These are phyloP conservation scores for Eucalyptus cloeziana DNA, from an alignment of 345 rosid genomes.

Conservation along the genomic window DNA sequence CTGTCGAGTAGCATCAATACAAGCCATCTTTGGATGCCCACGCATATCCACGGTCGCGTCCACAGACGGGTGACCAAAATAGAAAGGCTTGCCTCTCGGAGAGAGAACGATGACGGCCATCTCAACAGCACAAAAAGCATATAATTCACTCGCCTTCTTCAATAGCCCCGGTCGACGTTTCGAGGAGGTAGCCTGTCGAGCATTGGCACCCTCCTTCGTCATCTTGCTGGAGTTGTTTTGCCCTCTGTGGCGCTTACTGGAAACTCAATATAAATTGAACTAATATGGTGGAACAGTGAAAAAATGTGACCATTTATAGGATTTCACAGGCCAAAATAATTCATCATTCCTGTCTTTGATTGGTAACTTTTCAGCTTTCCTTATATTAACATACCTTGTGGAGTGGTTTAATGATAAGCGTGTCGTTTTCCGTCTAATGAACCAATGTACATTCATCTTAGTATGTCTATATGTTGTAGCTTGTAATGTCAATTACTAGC, in stretches of 20 bases:
- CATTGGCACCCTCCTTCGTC: neutral
- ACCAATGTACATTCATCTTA: neutral
- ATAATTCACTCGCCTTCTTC: constrained; percentile 29
- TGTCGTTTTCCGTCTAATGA: neutral
- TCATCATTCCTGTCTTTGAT: neutral
- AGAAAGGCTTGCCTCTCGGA: constrained; percentile 40
- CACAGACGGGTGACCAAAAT: constrained; percentile 39
- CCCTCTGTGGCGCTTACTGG: neutral
- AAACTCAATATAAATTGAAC: neutral
- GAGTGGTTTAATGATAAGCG: neutral
- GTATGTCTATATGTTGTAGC: neutral
- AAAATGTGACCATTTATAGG: neutral
- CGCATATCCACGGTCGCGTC: constrained; percentile 15
- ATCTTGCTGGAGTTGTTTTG: neutral
- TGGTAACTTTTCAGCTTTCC: neutral
- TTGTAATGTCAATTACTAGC: neutral
- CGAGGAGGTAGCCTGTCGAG: constrained; percentile 44
- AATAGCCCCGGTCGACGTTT: constrained; percentile 37
- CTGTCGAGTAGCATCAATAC: neutral
- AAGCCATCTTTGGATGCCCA: neutral
- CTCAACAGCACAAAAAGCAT: constrained; percentile 27
- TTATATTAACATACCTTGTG: neutral
- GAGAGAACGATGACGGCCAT: constrained; percentile 42
- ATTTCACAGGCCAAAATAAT: neutral
- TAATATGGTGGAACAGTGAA: neutral